Base-by-base conservation (phyloP, 352 stramenopile genomes). In the Pythium vanterpoolii region DNA sequence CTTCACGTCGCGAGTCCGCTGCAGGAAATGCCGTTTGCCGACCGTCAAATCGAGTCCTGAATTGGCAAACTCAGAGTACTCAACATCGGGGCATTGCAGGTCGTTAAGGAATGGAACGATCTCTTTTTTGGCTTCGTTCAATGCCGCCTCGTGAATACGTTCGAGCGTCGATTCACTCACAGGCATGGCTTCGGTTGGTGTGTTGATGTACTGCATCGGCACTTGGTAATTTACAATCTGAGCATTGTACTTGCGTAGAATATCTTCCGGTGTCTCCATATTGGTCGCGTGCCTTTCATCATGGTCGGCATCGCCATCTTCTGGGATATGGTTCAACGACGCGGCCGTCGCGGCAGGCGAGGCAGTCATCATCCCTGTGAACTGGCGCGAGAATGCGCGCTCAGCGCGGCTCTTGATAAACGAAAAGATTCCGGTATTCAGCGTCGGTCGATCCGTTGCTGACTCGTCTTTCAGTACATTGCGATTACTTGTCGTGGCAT, bases 401-500 rank as follows among this genome's bases (percentile, higher is more conserved):
- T 78, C 74, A 7, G 81, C 81, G 52, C 79, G 77, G 44, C 87
- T 77, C 60, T 91, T 91, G 48, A 91, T 66, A 42, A 87, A 91
- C 21, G 73, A 85, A 33, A 91, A 91, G 28, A 91, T 78, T 1
- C 79, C 78, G 1, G 77, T 87, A 56, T 91, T 87, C n/a, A 91
- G 51, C 21, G 64, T 62, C 44, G 5, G 64, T 30, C 5, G 59
- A 28, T 60, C 48, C 19, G 24, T n/a, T 0, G n/a, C 11, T n/a
- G 36, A 38, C 0, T 54, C 47, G 6, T 52, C 50, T 18, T 64
- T 58, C 10, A 64, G 39, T 18, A 64, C 18, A 45, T 60, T 55
- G 14, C 48, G 40, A 18, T 18, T 51, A 31, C 54, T 55, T 1
- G 33, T 14, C 24, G 21, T 86, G 65, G 45, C 45, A 31, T 48